These are phyloP conservation scores for Coniochaeta prunicola DNA, from an alignment of 2,329 filamentous ascomycete genomes.

Conservation along the genomic window DNA sequence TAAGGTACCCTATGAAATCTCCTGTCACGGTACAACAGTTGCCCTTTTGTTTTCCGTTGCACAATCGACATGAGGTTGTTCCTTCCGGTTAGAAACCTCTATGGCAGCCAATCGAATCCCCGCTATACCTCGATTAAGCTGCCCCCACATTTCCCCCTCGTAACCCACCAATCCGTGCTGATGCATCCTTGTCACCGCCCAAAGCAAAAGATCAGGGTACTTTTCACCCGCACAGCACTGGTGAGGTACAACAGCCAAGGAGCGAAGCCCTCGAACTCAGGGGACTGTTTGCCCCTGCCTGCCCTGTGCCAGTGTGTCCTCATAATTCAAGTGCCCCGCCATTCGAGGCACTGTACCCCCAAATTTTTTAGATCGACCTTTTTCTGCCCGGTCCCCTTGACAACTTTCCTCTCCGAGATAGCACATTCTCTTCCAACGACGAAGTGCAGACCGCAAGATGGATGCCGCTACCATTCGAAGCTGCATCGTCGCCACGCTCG, in stretches of 20 bases:
- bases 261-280: neutral
- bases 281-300: neutral
- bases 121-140: neutral
- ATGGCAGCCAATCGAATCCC: neutral
- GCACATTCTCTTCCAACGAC: neutral
- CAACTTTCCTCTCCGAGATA: neutral
- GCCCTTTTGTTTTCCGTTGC: neutral
- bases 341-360: neutral
- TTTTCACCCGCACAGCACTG: neutral
- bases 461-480: conserved; percentile 67
- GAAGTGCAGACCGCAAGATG: conserved; percentile 43
- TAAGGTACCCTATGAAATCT: too few relatives aligned
- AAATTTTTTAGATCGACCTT: conserved; percentile 2
- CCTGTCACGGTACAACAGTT: too few relatives aligned
- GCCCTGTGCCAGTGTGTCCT: neutral
- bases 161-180: neutral
- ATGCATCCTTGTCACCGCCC: neutral
- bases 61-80: neutral
- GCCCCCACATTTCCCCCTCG: neutral
- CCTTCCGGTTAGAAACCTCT: neutral
- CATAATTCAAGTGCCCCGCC: conserved; percentile 5
- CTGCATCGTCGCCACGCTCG: conserved; percentile 71
- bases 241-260: neutral
- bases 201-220: neutral
- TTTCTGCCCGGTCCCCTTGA: conserved; percentile 3